phyloP scores from a whole-genome alignment of 805 yeast genomes.

The Nakazawaea sp. region DNA sequence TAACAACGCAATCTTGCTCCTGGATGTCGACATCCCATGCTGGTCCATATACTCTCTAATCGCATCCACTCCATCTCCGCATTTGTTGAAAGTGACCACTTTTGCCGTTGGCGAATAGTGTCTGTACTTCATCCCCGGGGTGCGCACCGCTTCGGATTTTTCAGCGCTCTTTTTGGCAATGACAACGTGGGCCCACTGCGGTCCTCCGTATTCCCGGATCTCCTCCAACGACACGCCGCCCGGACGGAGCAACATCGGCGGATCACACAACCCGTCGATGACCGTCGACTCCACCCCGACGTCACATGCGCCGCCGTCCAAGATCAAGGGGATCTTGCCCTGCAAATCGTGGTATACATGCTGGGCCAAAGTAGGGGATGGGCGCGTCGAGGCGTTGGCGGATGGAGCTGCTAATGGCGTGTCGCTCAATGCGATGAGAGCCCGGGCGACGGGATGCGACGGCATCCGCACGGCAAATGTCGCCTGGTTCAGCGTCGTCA shows the following conservation, averaged over 20 bases:
- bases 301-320: slow-evolving; percentile 85
- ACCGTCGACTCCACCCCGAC: slow-evolving; percentile 96
- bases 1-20: slow-evolving; percentile 43
- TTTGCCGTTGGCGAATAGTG: slow-evolving; percentile 91
- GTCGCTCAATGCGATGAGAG: slow-evolving; percentile 76
- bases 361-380: slow-evolving; percentile 84
- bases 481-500: slow-evolving; percentile 80
- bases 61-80: slow-evolving; percentile 34
- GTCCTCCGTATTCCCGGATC: slow-evolving; percentile 59
- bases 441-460: slow-evolving; percentile 80
- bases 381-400: slow-evolving; percentile 93
- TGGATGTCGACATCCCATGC: slow-evolving; percentile 11
- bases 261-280: slow-evolving; percentile 77
- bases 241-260: slow-evolving; percentile 88
- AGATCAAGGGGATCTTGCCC: slow-evolving; percentile 72
- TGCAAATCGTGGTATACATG: slow-evolving; percentile 80
- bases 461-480: slow-evolving; percentile 95
- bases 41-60: slow-evolving; percentile 19
- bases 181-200: slow-evolving; percentile 53
- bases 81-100: slow-evolving; percentile 58
- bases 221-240: slow-evolving; percentile 89
- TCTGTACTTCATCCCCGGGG: slow-evolving; percentile 97
- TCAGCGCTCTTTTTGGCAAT: slow-evolving; percentile 65
- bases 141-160: slow-evolving; percentile 61
- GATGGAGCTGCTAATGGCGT: slow-evolving; percentile 96